These are phyloP conservation scores for Boechera stricta DNA, from an alignment of 345 rosid genomes.

Conservation along the genomic window DNA sequence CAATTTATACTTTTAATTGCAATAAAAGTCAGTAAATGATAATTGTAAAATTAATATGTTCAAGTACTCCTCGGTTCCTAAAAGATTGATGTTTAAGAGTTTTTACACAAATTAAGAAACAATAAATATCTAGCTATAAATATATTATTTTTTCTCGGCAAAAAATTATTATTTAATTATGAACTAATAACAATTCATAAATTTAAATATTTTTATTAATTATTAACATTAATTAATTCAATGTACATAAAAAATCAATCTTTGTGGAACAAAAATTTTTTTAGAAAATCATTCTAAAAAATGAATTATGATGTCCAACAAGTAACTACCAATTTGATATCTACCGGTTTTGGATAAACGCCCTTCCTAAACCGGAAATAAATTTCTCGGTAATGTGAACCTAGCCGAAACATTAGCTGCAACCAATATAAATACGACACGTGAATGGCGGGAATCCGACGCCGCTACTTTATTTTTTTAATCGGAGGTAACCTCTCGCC, in stretches of 20 bases:
- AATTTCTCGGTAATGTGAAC: neutral
- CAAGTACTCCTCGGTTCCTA: neutral
- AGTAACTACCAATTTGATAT: constrained; percentile 4
- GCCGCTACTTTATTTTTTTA: constrained; percentile 26
- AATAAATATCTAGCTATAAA: too few relatives aligned
- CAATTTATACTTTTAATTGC: neutral
- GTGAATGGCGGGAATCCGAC: constrained; percentile 22
- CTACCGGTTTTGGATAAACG: constrained; percentile 25
- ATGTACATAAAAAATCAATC: too few relatives aligned
- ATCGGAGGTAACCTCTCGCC: constrained; percentile 30
- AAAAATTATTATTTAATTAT: too few relatives aligned
- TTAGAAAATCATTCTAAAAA: neutral
- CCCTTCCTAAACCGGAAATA: constrained; percentile 2
- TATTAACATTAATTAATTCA: too few relatives aligned
- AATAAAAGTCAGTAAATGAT: constrained; percentile 20
- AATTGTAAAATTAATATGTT: constrained; percentile 25
- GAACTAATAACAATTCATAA: too few relatives aligned
- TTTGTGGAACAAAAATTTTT: too few relatives aligned
- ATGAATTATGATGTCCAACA: constrained; percentile 19
- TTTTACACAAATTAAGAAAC: too few relatives aligned
- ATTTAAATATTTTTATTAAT: too few relatives aligned
- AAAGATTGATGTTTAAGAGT: too few relatives aligned
- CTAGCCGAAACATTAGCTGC: neutral
- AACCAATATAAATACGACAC: constrained; percentile 16
- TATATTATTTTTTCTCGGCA: too few relatives aligned